These are phyloP conservation scores for Cryphonectria japonica DNA, from an alignment of 2,329 filamentous ascomycete genomes.

Conservation along the genomic window DNA sequence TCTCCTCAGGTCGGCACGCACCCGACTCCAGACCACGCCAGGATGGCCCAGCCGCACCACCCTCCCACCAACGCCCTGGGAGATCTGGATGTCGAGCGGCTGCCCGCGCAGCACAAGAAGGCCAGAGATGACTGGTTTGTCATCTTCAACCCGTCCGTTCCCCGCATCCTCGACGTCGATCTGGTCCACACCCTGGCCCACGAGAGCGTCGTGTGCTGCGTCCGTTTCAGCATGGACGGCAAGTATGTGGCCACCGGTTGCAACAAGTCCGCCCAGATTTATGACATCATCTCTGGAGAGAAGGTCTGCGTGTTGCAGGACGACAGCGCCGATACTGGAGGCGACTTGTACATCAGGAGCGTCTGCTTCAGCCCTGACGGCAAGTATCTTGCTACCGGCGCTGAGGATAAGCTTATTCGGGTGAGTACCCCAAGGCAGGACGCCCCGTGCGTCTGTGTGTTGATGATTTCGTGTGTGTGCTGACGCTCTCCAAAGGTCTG, in stretches of 20 bases:
- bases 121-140: constrained; percentile 92
- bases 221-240: constrained; percentile 93
- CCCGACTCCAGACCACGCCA: constrained; percentile 72
- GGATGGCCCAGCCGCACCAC: constrained; percentile 55
- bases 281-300: constrained; percentile 84
- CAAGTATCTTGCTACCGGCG: constrained; percentile 89
- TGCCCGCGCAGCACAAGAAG: constrained; percentile 87
- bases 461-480: constrained; percentile 27
- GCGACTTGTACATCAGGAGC: constrained; percentile 94
- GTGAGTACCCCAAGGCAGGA: constrained; percentile 53
- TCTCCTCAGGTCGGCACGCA: constrained; percentile 84
- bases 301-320: constrained; percentile 92
- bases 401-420: constrained; percentile 95
- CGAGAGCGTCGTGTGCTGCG: constrained; percentile 97
- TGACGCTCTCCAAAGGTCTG: constrained; percentile 70
- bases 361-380: constrained; percentile 99
- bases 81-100: constrained; percentile 83
- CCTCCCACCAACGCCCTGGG: constrained; percentile 69
- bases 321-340: constrained; percentile 80
- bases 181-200: constrained; percentile 91
- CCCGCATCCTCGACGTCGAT: constrained; percentile 88
- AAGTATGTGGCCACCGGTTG: constrained; percentile 96
- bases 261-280: constrained; percentile 99
- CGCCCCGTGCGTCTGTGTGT: neutral
- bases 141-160: constrained; percentile 92